Percentiles rank a stretch among this genome's conserved stretches.
phyloP scores from a whole-genome alignment of 1,139 yeast species.

The Candida freyschussii region DNA sequence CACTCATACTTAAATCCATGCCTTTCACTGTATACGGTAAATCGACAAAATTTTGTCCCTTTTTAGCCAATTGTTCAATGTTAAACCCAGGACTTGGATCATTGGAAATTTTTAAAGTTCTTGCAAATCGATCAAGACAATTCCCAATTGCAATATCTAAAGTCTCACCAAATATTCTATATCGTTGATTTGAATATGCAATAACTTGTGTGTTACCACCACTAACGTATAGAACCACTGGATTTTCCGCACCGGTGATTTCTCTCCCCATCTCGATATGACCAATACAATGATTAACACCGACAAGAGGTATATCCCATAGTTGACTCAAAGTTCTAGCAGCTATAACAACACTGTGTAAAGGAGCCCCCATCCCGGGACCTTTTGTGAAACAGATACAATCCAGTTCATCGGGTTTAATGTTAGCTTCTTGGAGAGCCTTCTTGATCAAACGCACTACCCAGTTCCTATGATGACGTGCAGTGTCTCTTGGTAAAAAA shows the following conservation, averaged over 20 bases:
- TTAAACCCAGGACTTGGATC: constrained; percentile 98
- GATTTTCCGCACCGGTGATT: constrained; percentile 91
- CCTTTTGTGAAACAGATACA: constrained; percentile 96
- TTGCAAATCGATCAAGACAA: constrained; percentile 92
- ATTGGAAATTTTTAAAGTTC: constrained; percentile 82
- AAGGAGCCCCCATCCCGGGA: constrained; percentile 99
- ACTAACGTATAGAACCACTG: constrained; percentile 92
- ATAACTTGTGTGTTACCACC: constrained; percentile 99
- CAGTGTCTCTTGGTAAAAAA: constrained; percentile 91
- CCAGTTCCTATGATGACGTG: constrained; percentile 95
- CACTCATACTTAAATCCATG: constrained; percentile 97
- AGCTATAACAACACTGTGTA: constrained; percentile 87
- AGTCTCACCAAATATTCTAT: constrained; percentile 95
- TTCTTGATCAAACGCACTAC: constrained; percentile 70
- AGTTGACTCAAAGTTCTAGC: constrained; percentile 81
- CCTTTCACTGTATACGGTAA: constrained; percentile 97
- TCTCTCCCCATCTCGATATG: constrained; percentile 99
- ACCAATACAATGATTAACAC: constrained; percentile 96
- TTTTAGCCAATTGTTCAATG: constrained; percentile 88
- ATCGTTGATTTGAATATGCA: constrained; percentile 89
- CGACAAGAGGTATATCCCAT: constrained; percentile 83
- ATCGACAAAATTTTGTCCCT: constrained; percentile 54
- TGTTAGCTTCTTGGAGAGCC: constrained; percentile 60
- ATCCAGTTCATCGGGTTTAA: constrained; percentile 58
- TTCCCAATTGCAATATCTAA: constrained; percentile 96